Conservation (phyloP, 495 filamentous ascomycete genomes). For the Acidiella bohemica region DNA sequence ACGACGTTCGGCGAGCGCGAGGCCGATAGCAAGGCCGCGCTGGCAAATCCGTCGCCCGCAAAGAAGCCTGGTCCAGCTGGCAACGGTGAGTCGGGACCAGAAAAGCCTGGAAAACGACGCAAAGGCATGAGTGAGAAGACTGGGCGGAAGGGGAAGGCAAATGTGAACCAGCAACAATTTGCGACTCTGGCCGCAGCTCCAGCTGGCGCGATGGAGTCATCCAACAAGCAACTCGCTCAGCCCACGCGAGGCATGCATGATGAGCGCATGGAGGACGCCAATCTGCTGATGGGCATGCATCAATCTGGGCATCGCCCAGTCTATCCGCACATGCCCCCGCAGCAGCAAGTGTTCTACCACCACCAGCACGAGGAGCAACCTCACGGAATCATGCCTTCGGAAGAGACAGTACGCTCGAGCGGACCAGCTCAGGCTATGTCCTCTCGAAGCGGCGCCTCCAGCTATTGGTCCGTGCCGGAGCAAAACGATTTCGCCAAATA, state of each 20-base stretch:
- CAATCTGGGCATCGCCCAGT: conserved; percentile 22
- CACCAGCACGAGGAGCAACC: conserved; percentile 10
- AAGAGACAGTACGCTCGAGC: conserved; percentile 11
- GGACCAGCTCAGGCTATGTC: background rate
- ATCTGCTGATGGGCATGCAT: conserved; percentile 16
- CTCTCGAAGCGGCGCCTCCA: conserved; percentile 45
- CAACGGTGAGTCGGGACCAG: conserved; percentile 11
- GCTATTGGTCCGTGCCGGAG: conserved; percentile 96
- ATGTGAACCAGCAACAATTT: conserved; percentile 12
- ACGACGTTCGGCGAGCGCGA: conserved; percentile 47
- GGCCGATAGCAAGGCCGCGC: conserved; percentile 21
- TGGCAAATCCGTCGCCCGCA: conserved; percentile 31
- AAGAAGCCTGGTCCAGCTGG: conserved; percentile 14
- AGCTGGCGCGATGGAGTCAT: conserved; percentile 19
- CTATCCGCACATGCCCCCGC: conserved; percentile 27
- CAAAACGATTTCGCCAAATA: conserved; percentile 66
- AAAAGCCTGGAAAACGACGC: conserved; percentile 24
- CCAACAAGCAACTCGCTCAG: conserved; percentile 1
- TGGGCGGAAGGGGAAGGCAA: conserved; percentile 20
- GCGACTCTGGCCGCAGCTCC: conserved; percentile 25
- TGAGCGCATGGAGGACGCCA: conserved; percentile 17
- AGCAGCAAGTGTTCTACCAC: too few relatives aligned
- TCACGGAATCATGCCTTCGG: conserved; percentile 19
- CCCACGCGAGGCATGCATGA: conserved; percentile 6
- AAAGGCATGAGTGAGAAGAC: conserved; percentile 22